Evolutionary conservation across 139 green algal genomes (phyloP).

Genomic region (Edaphochlamys debaryana): DNA sequence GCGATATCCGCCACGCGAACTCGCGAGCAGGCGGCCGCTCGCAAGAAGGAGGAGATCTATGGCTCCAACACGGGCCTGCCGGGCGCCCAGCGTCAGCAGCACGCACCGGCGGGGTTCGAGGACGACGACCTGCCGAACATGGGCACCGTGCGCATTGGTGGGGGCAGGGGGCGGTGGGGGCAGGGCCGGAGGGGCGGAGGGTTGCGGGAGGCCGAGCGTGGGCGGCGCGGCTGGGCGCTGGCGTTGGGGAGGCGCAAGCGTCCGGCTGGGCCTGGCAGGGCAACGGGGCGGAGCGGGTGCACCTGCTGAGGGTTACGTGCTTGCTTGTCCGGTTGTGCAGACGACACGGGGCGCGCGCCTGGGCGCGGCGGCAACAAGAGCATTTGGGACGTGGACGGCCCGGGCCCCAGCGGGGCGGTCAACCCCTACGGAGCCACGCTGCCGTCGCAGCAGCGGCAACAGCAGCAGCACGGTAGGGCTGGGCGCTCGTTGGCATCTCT

Average conservation of each 20-base stretch:
- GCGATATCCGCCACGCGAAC: conserved; percentile 38
- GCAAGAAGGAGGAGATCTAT: conserved; percentile 40
- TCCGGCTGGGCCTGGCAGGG: too few relatives aligned
- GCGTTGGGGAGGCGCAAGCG: too few relatives aligned
- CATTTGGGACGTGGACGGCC: conserved; percentile 38
- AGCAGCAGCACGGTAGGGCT: conserved; percentile 23
- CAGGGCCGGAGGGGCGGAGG: too few relatives aligned
- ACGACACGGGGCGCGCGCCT: not conserved
- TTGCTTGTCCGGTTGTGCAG: not conserved
- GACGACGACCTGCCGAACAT: conserved; percentile 53
- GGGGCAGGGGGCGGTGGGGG: too few relatives aligned
- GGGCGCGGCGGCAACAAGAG: not conserved
- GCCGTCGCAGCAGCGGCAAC: conserved; percentile 23
- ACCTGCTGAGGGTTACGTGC: too few relatives aligned
- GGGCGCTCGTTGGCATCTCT: too few relatives aligned
- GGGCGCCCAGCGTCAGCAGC: conserved; percentile 24
- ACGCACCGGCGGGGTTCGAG: not conserved
- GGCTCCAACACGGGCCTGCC: conserved; percentile 45
- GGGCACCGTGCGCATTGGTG: conserved; percentile 26
- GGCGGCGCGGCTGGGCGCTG: too few relatives aligned
- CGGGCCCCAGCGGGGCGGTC: not conserved
- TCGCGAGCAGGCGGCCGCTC: conserved; percentile 17
- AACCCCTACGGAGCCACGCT: conserved; percentile 23
- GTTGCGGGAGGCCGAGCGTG: too few relatives aligned
- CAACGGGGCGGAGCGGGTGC: too few relatives aligned